A percentile compares a stretch with the other conserved stretches of the same genome.
phyloP scores from a whole-genome alignment of 352 stramenopile species.

The Phytophthora lateralis region DNA sequence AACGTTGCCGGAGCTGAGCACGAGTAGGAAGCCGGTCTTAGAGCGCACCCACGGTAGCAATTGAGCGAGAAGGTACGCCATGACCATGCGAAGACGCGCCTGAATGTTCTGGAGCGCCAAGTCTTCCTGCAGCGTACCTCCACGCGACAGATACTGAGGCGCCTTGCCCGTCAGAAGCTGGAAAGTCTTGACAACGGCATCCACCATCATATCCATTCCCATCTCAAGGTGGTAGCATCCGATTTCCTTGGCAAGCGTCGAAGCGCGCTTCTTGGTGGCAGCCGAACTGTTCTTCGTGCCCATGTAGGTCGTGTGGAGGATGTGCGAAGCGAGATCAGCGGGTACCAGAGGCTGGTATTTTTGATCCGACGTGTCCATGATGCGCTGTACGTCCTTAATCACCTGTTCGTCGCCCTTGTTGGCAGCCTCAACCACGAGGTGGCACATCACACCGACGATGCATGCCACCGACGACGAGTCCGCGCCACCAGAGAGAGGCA shows the following conservation, averaged over 20 bases:
- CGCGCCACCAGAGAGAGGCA: slow-evolving; percentile 96
- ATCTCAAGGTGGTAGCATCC: slow-evolving; percentile 96
- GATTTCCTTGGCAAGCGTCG: slow-evolving; percentile 90
- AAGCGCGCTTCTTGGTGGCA: slow-evolving; percentile 91
- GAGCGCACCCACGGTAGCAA: slow-evolving; percentile 97
- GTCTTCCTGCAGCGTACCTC: slow-evolving; percentile 94
- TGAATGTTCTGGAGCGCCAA: slow-evolving; percentile 99
- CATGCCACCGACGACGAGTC: slow-evolving; percentile 96
- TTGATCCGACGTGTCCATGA: slow-evolving; percentile 62
- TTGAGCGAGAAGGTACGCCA: slow-evolving; percentile 97
- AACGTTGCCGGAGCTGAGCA: slow-evolving; percentile 98
- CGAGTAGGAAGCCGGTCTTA: slow-evolving; percentile 95
- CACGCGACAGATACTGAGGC: slow-evolving; percentile 88
- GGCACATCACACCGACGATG: slow-evolving; percentile 98
- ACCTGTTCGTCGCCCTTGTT: slow-evolving; percentile 80
- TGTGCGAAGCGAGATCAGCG: slow-evolving; percentile 89
- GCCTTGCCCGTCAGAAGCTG: slow-evolving; percentile 85
- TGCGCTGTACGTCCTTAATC: slow-evolving; percentile 86
- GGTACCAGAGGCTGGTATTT: slow-evolving; percentile 71
- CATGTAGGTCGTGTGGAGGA: slow-evolving; percentile 99
- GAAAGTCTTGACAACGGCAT: slow-evolving; percentile 84
- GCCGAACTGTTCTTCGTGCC: slow-evolving; percentile 95
- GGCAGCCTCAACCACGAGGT: slow-evolving; percentile 91
- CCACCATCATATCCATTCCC: slow-evolving; percentile 96
- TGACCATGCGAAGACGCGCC: slow-evolving; percentile 97